phyloP scores from a whole-genome alignment of 139 green algal genomes.

The Nannochloris sp. region DNA sequence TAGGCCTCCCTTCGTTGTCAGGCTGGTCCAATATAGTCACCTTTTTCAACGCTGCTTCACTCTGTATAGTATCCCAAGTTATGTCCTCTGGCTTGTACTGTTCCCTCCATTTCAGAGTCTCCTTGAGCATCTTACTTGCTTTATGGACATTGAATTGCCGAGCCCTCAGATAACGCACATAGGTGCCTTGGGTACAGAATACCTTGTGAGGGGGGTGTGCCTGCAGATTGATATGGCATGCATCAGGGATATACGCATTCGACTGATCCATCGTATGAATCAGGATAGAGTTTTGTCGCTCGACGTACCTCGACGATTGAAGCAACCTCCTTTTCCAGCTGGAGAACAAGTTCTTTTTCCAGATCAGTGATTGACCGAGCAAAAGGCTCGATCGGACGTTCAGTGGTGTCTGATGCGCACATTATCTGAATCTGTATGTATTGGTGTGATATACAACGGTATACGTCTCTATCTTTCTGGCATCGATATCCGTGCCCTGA shows the following conservation, averaged over 20 bases:
- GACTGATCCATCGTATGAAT: not conserved
- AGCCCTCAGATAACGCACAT: constrained; percentile 65
- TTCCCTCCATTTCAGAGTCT: constrained; percentile 38
- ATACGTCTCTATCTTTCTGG: too few relatives aligned
- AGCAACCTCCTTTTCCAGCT: not conserved
- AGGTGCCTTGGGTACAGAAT: constrained; percentile 53
- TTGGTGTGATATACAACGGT: too few relatives aligned
- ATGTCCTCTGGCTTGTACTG: constrained; percentile 57
- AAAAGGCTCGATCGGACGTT: not conserved
- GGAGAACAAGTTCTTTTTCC: not conserved
- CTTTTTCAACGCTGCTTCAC: constrained; percentile 56
- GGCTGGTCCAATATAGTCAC: constrained; percentile 40
- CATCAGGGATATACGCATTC: not conserved
- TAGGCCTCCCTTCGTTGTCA: constrained; percentile 54
- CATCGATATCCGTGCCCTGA: too few relatives aligned
- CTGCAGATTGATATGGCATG: constrained; percentile 11
- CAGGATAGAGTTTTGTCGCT: not conserved
- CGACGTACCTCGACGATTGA: not conserved
- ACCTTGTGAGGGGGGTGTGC: constrained; percentile 3
- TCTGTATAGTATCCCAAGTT: constrained; percentile 43
- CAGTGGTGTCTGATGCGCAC: too few relatives aligned
- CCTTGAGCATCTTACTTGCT: constrained; percentile 52
- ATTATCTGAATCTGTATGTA: too few relatives aligned
- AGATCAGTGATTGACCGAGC: not conserved
- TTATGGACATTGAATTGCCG: constrained; percentile 56